Evolutionary conservation across 164 flowering plant genomes (phyloP).

Genomic region (Stephania japonica): DNA sequence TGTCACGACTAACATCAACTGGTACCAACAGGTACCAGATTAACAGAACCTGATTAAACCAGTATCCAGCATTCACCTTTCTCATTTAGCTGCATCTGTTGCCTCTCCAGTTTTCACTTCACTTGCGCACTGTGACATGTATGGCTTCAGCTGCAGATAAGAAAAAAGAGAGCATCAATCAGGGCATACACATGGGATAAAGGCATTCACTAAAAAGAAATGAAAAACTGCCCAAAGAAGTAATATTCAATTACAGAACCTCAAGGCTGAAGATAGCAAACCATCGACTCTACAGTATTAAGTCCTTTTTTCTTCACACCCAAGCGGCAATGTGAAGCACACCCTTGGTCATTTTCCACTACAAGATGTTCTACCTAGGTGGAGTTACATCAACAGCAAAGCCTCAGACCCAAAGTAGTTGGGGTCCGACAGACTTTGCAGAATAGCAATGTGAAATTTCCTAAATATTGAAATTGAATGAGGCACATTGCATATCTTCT

Average conservation of each 20-base stretch:
- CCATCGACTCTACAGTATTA: too few relatives aligned
- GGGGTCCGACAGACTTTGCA: too few relatives aligned
- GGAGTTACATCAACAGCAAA: too few relatives aligned
- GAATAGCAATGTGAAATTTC: background rate
- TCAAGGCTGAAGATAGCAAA: background rate
- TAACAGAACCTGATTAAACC: background rate
- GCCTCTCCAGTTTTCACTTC: constrained; percentile 17
- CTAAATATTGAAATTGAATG: background rate
- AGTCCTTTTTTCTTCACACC: too few relatives aligned
- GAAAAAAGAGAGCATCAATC: background rate
- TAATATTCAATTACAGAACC: background rate
- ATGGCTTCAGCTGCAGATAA: constrained; percentile 19
- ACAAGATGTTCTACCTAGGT: too few relatives aligned
- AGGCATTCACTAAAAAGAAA: background rate
- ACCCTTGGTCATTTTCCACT: too few relatives aligned
- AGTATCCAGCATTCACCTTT: too few relatives aligned
- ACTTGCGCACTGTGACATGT: constrained; percentile 22
- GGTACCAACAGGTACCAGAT: background rate
- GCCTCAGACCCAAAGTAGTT: too few relatives aligned
- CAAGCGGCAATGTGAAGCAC: too few relatives aligned
- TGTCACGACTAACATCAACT: background rate
- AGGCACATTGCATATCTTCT: too few relatives aligned
- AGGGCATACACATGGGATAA: background rate
- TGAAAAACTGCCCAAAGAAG: background rate
- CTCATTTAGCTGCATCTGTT: constrained; percentile 12